phyloP scores from a whole-genome alignment of 306 rosid genomes.

The Macrotyloma uniflorum region DNA sequence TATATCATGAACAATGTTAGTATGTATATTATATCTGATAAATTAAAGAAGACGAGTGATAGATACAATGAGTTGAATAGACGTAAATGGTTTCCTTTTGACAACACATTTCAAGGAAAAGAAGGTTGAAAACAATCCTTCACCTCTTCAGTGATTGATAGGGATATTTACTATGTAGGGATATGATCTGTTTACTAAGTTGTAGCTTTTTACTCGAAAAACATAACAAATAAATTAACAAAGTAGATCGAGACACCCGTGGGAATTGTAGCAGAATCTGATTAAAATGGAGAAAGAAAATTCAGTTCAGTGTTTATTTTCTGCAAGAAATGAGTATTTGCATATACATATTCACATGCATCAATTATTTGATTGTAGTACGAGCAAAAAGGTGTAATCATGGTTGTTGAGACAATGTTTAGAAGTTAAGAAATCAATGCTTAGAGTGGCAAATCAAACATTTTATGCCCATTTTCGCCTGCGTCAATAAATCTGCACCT shows the following conservation, averaged over 20 bases:
- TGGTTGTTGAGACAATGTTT: conserved; percentile 49
- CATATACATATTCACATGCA: background rate
- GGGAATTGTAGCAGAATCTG: background rate
- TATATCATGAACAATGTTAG: no score
- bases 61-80: conserved; percentile 6
- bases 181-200: background rate
- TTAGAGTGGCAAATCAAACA: conserved; percentile 24
- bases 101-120: conserved; percentile 36
- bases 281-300: conserved; percentile 4
- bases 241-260: background rate
- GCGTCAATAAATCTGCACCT: background rate
- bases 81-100: conserved; percentile 33
- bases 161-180: conserved; percentile 28
- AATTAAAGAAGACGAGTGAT: background rate
- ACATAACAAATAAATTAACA: background rate
- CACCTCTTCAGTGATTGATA: conserved; percentile 38
- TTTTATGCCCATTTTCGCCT: background rate
- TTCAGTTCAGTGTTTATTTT: background rate
- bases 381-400: conserved; percentile 41
- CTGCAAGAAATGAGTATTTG: no score
- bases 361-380: conserved; percentile 28
- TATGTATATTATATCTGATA: background rate
- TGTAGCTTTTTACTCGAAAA: background rate
- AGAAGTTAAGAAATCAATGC: conserved; percentile 49
- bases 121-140: conserved; percentile 37